A percentile compares a stretch with the other conserved stretches of the same genome.
phyloP scores from a whole-genome alignment of 1,284 basidiomycete species.

The Volvariella surrecta region DNA sequence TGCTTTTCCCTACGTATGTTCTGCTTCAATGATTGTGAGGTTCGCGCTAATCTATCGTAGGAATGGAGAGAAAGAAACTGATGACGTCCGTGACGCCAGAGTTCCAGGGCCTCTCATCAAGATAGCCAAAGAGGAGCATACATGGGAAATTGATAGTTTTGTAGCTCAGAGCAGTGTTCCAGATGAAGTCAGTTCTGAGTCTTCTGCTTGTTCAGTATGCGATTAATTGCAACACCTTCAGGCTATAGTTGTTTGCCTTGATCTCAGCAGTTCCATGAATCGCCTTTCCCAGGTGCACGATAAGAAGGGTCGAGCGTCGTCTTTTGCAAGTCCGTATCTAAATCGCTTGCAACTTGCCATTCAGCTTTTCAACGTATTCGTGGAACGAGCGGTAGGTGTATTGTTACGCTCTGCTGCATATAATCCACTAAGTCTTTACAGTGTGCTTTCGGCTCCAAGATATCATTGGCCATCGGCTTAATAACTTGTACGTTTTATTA shows the following conservation, averaged over 20 bases:
- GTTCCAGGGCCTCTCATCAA: slow-evolving; percentile 13
- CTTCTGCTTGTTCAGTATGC: too few relatives aligned
- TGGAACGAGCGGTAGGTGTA: neutral
- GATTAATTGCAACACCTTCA: slow-evolving; percentile 4
- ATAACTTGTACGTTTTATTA: slow-evolving; percentile 1
- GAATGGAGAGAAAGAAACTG: neutral
- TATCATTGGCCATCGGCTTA: neutral
- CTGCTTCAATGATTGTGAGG: neutral
- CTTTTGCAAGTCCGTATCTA: neutral
- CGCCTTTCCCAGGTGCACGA: too few relatives aligned
- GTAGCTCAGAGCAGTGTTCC: too few relatives aligned
- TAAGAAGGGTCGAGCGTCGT: too few relatives aligned
- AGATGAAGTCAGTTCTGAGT: neutral
- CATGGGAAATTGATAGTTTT: slow-evolving; percentile 19
- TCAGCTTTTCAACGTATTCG: neutral
- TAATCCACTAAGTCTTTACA: neutral
- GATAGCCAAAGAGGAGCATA: slow-evolving; percentile 14
- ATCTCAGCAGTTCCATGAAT: slow-evolving; percentile 18
- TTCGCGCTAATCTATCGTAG: neutral
- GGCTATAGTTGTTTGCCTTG: slow-evolving; percentile 19
- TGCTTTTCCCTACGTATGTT: slow-evolving; percentile 19
- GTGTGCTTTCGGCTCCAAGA: neutral
- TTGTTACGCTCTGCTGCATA: neutral
- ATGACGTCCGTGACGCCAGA: slow-evolving; percentile 9
- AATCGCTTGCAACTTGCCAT: neutral